Conservation (phyloP, 1,139 yeast genomes). For the Meyerozyma sp. region DNA sequence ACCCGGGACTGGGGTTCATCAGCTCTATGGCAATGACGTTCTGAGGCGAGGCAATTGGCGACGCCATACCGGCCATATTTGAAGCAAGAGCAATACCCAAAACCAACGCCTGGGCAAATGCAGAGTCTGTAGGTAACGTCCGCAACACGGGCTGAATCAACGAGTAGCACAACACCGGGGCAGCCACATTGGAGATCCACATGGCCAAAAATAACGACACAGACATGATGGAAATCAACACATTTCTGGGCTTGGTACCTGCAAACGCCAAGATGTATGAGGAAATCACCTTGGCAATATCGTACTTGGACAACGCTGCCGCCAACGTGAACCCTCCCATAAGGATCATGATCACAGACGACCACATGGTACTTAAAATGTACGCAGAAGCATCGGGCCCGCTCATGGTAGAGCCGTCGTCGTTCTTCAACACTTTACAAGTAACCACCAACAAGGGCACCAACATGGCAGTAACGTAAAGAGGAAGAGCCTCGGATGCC, state of each 20-base stretch:
- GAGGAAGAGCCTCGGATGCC: constrained; percentile 92
- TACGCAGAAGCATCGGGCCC: constrained; percentile 70
- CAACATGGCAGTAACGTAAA: constrained; percentile 76
- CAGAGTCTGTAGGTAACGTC: constrained; percentile 72
- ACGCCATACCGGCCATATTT: constrained; percentile 92
- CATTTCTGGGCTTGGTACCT: constrained; percentile 78
- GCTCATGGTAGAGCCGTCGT: constrained; percentile 45
- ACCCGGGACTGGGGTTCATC: constrained; percentile 87
- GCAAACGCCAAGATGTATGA: constrained; percentile 76
- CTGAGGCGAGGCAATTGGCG: constrained; percentile 95
- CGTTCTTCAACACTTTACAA: constrained; percentile 61
- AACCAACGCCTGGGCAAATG: constrained; percentile 77
- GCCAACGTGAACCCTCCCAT: constrained; percentile 94
- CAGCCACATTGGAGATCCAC: constrained; percentile 97
- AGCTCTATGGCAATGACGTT: constrained; percentile 83
- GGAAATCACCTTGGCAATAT: constrained; percentile 79
- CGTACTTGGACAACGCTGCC: constrained; percentile 86
- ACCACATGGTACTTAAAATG: constrained; percentile 88
- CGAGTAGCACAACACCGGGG: constrained; percentile 88
- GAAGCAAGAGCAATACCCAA: constrained; percentile 90
- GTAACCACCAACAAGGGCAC: constrained; percentile 77
- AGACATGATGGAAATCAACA: constrained; percentile 73
- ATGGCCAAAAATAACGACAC: constrained; percentile 83
- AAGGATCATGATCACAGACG: constrained; percentile 81
- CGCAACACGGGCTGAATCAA: constrained; percentile 84